Evolutionary conservation across 768 basidiomycete species (phyloP), one percentile per base, ranked within the genome.

Genomic region (Favolaschia claudopus): DNA sequence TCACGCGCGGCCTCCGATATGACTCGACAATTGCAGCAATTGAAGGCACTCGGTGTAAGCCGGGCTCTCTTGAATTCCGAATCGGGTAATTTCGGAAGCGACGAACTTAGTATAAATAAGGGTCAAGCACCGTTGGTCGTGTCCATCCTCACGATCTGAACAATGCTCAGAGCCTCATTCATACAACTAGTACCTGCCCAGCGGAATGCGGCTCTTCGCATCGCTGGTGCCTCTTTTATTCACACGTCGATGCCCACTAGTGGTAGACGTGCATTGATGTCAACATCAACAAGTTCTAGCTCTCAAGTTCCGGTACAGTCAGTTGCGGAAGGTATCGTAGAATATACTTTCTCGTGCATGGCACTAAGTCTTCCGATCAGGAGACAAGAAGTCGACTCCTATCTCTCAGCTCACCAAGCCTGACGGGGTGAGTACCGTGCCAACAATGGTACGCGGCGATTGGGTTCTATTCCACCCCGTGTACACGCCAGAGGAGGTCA

Each of bases 391-490:
- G 12, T 9, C 5, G 37, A 46, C 5, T 45, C 48, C 6, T n/a
- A n/a, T 47, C 4, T 60, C 59, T 7, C 46, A 29, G 24, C 58
- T 84, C 63, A 79, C 79, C 5, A 75, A 76, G 56, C 72, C 72
- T 25, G 81, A 77, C 67, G 82, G 81, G 1, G 79, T 80, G 54
- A 83, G 80, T 70, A 85, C 86, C 5, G 75, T 85, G 14, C 85
- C 86, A 3, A 76, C 79, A 3, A 81, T 80, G 69, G 72, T 86
- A 46, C 81, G 78, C 36, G 92, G 92, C 2, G 91, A 92, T 66
- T 97, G 95, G 93, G 93, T 96, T 12, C 76, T 97, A 2, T 93
- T 95, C 70, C 93, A 96, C 69, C 96, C 96, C 0, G 95, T 96
- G 2, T 98, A 98, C 71, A 85, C 91, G 7, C 72, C 77, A 17